Conservation (phyloP, 148 eudicot species). For the Amaranthus hypochondriacus region DNA sequence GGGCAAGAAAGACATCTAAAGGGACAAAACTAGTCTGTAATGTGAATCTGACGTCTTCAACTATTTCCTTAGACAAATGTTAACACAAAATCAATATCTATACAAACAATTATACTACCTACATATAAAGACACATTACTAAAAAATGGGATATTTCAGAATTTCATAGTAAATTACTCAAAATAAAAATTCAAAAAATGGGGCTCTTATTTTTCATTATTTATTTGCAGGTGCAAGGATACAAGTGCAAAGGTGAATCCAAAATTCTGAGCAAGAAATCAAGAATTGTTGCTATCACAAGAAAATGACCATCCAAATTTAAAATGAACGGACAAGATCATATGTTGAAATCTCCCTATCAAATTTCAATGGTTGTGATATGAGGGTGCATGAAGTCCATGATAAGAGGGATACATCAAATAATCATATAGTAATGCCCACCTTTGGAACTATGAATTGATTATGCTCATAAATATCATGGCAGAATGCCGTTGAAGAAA, state of each 20-base stretch:
- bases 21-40: no score
- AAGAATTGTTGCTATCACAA: conserved; percentile 34
- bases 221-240: conserved; percentile 18
- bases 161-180: conserved; percentile 3
- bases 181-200: background rate
- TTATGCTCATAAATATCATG: conserved; percentile 18
- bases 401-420: background rate
- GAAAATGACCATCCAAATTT: conserved; percentile 27
- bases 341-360: background rate
- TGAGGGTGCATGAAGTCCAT: conserved; percentile 1
- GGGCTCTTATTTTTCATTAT: background rate
- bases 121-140: background rate
- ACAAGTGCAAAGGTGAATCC: conserved; percentile 36
- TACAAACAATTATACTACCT: no score
- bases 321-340: conserved; percentile 22
- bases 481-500: conserved; percentile 29
- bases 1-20: no score
- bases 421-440: background rate
- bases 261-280: conserved; percentile 14
- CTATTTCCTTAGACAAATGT: no score
- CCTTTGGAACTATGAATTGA: conserved; percentile 12
- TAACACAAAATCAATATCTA: no score
- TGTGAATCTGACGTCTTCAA: no score
- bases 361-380: background rate
- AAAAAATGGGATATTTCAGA: background rate